Evolutionary conservation across 148 eudicot species (phyloP).

Genomic region (Amaranthus cruentus): DNA sequence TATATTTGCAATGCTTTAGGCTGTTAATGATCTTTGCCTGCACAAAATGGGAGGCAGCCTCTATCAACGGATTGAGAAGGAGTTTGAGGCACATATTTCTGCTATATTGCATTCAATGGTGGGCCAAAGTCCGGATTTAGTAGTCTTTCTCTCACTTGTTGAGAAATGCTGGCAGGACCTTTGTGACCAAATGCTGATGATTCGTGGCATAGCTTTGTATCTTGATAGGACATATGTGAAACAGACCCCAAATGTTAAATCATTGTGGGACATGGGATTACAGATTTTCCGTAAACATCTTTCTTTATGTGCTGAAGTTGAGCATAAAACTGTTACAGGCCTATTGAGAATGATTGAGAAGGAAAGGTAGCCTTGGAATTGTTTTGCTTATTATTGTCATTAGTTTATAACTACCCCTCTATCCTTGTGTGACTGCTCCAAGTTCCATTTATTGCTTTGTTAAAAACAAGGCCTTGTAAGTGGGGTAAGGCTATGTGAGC

Average conservation of each 20-base stretch:
- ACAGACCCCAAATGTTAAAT: constrained; percentile 74
- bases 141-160: constrained; percentile 81
- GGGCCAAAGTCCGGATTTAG: constrained; percentile 90
- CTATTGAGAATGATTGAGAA: constrained; percentile 92
- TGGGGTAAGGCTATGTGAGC: no score
- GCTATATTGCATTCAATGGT: constrained; percentile 65
- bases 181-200: constrained; percentile 96
- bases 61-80: constrained; percentile 80
- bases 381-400: neutral
- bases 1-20: constrained; percentile 35
- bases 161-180: constrained; percentile 98
- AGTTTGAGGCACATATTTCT: constrained; percentile 80
- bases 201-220: constrained; percentile 89
- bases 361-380: constrained; percentile 58
- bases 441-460: no score
- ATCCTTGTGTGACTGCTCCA: no score
- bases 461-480: no score
- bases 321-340: constrained; percentile 92
- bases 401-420: neutral
- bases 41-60: constrained; percentile 94
- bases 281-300: constrained; percentile 89
- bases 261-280: constrained; percentile 99
- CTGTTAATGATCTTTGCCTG: constrained; percentile 86
- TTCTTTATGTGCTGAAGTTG: constrained; percentile 80
- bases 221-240: constrained; percentile 97